Conservation (phyloP, 371 early-diverging fungal species). For the Nosema muscidifuracis region DNA sequence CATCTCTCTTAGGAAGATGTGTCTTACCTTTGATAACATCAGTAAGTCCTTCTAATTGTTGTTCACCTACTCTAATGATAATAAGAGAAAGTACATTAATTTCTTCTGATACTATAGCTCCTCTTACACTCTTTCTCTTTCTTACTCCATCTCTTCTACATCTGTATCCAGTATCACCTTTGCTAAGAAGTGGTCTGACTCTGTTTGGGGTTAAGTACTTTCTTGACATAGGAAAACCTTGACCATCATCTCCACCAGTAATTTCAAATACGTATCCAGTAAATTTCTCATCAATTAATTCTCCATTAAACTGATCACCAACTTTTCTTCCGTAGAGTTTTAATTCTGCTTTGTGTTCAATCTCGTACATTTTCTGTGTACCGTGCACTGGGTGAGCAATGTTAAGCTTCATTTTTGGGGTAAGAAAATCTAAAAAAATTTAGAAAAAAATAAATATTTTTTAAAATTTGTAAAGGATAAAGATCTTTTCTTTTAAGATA, state of each 20-base stretch:
- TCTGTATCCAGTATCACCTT: constrained; percentile 97
- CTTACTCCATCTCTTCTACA: constrained; percentile 91
- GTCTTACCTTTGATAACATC: constrained; percentile 81
- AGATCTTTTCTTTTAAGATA: too few species aligned
- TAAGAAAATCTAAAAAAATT: not conserved
- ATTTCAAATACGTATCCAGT: constrained; percentile 95
- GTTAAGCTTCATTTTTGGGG: constrained; percentile 1
- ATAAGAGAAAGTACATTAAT: constrained; percentile 82
- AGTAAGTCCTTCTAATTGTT: constrained; percentile 85
- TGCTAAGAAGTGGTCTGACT: constrained; percentile 79
- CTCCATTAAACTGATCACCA: constrained; percentile 85
- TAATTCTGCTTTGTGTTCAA: constrained; percentile 87
- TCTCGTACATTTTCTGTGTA: constrained; percentile 89
- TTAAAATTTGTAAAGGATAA: too few species aligned
- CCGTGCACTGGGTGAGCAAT: constrained; percentile 90
- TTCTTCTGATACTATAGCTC: constrained; percentile 91
- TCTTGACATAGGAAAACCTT: constrained; percentile 78
- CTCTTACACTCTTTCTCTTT: constrained; percentile 95
- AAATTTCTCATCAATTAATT: constrained; percentile 89
- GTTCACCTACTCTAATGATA: constrained; percentile 87
- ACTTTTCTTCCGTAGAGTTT: constrained; percentile 94
- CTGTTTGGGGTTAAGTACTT: constrained; percentile 83
- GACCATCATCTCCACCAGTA: constrained; percentile 97
- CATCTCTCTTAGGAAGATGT: constrained; percentile 92
- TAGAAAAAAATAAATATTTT: not conserved